A percentile compares a stretch with the other conserved stretches of the same genome.
These are phyloP conservation scores for Flammula alnicola DNA, from an alignment of 1,284 basidiomycete species.

Conservation along the genomic window DNA sequence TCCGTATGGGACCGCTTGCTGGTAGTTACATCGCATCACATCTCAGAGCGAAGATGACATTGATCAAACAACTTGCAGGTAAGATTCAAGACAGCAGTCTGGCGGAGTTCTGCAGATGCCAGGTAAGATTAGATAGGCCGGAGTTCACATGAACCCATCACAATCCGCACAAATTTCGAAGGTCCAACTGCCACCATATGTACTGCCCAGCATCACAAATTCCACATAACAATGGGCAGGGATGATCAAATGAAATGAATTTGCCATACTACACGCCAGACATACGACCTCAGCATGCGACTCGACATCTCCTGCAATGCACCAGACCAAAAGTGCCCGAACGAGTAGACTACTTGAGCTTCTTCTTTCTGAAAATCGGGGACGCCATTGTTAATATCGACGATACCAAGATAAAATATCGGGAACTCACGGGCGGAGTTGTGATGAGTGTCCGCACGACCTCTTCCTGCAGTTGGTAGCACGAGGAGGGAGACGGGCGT, in stretches of 20 bases:
- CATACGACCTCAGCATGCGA: constrained; percentile 13
- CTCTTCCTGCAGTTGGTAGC: constrained; percentile 99
- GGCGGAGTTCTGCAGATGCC: too few species aligned
- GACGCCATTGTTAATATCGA: too few species aligned
- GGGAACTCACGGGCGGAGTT: constrained; percentile 87
- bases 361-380: constrained; percentile 75
- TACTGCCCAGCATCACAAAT: background rate
- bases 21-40: too few species aligned
- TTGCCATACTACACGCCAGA: constrained; percentile 14
- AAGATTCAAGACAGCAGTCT: too few species aligned
- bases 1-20: too few species aligned
- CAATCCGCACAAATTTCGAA: too few species aligned
- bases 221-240: background rate
- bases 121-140: too few species aligned
- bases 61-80: too few species aligned
- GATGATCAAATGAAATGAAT: constrained; percentile 14
- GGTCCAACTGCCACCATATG: background rate
- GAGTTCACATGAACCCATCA: too few species aligned
- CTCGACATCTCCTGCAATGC: constrained; percentile 16
- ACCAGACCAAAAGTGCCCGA: constrained; percentile 13
- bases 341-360: constrained; percentile 81
- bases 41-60: too few species aligned
- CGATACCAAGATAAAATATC: constrained; percentile 1
- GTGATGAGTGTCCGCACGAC: constrained; percentile 90
- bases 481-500: constrained; percentile 98